Conservation (phyloP, 768 basidiomycete species). For the Podaxis rugospora region DNA sequence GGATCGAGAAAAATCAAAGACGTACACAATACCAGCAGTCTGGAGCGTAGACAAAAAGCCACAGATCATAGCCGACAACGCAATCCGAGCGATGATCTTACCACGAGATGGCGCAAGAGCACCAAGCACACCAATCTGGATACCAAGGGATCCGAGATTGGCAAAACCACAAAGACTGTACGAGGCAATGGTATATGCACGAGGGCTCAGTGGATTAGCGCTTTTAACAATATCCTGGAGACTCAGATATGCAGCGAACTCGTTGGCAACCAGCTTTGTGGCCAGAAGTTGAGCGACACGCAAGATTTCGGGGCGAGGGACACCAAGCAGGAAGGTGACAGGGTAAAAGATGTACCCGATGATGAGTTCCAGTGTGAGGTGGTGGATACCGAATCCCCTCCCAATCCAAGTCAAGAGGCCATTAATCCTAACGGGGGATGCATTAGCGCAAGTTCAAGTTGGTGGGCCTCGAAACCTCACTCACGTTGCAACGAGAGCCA, state of each 20-base stretch:
- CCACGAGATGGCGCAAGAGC: conserved; percentile 49
- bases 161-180: conserved; percentile 92
- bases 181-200: conserved; percentile 77
- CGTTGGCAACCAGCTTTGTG: conserved; percentile 84
- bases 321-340: conserved; percentile 75
- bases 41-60: conserved; percentile 32
- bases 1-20: conserved; percentile 2
- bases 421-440: conserved; percentile 47
- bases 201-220: conserved; percentile 56
- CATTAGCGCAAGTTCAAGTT: not conserved
- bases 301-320: conserved; percentile 78
- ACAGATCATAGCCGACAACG: conserved; percentile 43
- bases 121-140: conserved; percentile 57
- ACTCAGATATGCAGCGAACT: conserved; percentile 73
- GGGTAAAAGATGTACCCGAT: conserved; percentile 89
- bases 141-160: conserved; percentile 81
- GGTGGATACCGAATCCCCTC: conserved; percentile 76
- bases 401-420: conserved; percentile 89
- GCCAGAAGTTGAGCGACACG: conserved; percentile 77
- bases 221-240: conserved; percentile 45
- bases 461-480: conserved; percentile 11
- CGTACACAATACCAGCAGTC: conserved; percentile 30
- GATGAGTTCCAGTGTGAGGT: conserved; percentile 79
- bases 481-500: conserved; percentile 69
- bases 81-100: conserved; percentile 66